Evolutionary conservation across 768 basidiomycete genomes (phyloP).

Genomic region (Mycena galopus): DNA sequence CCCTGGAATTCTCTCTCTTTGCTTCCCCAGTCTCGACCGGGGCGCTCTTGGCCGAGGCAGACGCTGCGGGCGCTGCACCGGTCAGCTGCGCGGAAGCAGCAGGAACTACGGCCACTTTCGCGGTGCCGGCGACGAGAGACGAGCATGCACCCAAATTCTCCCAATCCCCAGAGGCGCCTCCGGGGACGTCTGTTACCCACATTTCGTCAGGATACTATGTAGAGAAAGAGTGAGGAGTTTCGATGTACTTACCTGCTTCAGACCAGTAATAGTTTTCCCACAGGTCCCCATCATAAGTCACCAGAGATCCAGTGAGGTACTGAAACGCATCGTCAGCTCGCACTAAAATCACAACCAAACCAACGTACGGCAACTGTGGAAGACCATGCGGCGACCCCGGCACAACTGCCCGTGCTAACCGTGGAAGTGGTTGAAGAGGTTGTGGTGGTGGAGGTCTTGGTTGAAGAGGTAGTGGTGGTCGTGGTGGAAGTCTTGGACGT

Average conservation of each 20-base stretch:
- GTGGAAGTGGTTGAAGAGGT: constrained; percentile 6
- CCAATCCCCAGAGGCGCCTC: constrained; percentile 47
- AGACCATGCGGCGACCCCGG: constrained; percentile 48
- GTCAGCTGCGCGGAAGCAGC: constrained; percentile 22
- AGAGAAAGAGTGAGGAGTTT: too few relatives aligned
- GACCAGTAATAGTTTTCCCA: constrained; percentile 56
- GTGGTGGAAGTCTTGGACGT: constrained; percentile 20
- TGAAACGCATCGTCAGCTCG: constrained; percentile 24
- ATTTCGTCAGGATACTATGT: too few relatives aligned
- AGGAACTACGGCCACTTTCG: constrained; percentile 13
- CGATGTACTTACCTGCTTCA: constrained; percentile 40
- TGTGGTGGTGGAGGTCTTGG: constrained; percentile 17
- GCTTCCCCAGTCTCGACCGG: constrained; percentile 15
- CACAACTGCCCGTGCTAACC: constrained; percentile 43
- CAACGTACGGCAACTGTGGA: constrained; percentile 43
- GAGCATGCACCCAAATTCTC: constrained; percentile 49
- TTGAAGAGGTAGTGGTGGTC: constrained; percentile 38
- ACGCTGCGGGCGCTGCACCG: not conserved
- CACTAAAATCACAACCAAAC: not conserved
- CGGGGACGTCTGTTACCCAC: constrained; percentile 6
- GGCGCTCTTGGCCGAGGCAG: not conserved
- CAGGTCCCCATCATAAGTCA: constrained; percentile 48
- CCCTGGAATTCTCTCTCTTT: constrained; percentile 22
- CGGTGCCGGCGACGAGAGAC: constrained; percentile 17
- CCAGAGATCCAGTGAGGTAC: constrained; percentile 52